Percentiles rank a stretch among this genome's conserved stretches.
Evolutionary conservation across 2,329 filamentous ascomycete genomes (phyloP).

Genomic region (Clonostachys rhizophaga): DNA sequence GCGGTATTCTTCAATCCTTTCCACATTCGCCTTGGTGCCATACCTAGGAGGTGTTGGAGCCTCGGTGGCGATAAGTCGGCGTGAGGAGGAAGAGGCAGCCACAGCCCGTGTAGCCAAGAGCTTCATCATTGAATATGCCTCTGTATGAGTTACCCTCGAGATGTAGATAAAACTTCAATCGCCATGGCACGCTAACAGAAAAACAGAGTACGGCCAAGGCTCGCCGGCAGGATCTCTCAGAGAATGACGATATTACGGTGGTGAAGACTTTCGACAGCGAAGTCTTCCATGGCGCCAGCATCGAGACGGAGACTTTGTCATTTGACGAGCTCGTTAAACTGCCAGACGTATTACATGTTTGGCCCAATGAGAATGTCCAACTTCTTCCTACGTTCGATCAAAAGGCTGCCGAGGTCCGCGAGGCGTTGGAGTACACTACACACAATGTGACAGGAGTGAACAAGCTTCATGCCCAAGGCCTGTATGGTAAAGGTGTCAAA

Average conservation of each 20-base stretch:
- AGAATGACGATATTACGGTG: slow-evolving; percentile 2
- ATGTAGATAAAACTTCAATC: too few relatives aligned
- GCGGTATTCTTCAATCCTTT: too few relatives aligned
- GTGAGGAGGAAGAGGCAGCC: background rate
- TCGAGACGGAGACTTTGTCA: slow-evolving; percentile 8
- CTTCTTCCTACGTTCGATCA: background rate
- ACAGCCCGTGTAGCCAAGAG: background rate
- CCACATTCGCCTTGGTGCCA: too few relatives aligned
- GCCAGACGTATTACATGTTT: slow-evolving; percentile 12
- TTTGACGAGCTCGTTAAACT: slow-evolving; percentile 9
- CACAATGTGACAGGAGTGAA: slow-evolving; percentile 15
- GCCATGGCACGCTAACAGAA: too few relatives aligned
- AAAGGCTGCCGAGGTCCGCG: background rate
- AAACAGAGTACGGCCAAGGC: too few relatives aligned
- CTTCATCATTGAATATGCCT: background rate
- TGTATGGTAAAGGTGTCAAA: slow-evolving; percentile 13
- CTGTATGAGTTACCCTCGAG: background rate
- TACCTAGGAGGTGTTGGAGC: too few relatives aligned
- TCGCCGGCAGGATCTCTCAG: background rate
- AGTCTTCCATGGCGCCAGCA: slow-evolving; percentile 12
- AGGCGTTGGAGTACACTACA: slow-evolving; percentile 8
- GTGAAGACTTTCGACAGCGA: slow-evolving; percentile 6
- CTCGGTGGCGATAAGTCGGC: too few relatives aligned
- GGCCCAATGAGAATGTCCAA: slow-evolving; percentile 5
- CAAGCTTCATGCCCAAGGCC: slow-evolving; percentile 12